Evolutionary conservation across 169 alveolate genomes (phyloP).

Genomic region (Babesia ovata): DNA sequence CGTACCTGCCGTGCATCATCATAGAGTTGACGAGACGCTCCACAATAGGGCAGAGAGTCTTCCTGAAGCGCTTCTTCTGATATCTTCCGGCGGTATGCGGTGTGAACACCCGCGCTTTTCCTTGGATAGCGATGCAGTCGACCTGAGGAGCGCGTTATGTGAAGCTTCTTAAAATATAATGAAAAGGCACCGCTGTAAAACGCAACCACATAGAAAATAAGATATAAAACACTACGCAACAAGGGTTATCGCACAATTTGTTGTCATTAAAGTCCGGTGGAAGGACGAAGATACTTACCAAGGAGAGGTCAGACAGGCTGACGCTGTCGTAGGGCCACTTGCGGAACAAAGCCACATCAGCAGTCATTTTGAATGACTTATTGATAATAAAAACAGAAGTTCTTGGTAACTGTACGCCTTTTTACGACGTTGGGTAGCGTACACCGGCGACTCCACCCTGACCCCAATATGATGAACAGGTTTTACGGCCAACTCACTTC

Average conservation of each 20-base stretch:
- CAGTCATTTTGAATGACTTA: constrained; percentile 63
- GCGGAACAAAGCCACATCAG: constrained; percentile 92
- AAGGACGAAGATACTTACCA: constrained; percentile 69
- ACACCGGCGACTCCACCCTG: background rate
- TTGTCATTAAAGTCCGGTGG: background rate
- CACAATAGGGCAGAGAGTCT: constrained; percentile 98
- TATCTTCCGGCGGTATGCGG: constrained; percentile 99
- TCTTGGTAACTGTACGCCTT: background rate
- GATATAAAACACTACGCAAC: too few species aligned
- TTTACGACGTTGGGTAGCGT: background rate
- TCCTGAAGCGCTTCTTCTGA: constrained; percentile 97
- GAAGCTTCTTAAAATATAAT: background rate
- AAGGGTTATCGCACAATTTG: too few species aligned
- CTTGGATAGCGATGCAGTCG: constrained; percentile 92
- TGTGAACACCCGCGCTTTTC: constrained; percentile 93
- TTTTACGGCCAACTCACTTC: background rate
- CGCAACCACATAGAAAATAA: background rate
- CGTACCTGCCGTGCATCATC: constrained; percentile 85
- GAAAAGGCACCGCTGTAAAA: background rate
- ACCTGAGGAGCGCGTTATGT: constrained; percentile 69
- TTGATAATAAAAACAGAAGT: background rate
- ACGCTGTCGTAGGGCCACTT: constrained; percentile 96
- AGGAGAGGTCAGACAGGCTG: constrained; percentile 92
- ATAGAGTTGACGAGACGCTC: constrained; percentile 95
- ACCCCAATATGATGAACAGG: constrained; percentile 12